These are phyloP conservation scores for Thymus mandschuricus DNA, from an alignment of 257 asterid genomes.

Conservation along the genomic window DNA sequence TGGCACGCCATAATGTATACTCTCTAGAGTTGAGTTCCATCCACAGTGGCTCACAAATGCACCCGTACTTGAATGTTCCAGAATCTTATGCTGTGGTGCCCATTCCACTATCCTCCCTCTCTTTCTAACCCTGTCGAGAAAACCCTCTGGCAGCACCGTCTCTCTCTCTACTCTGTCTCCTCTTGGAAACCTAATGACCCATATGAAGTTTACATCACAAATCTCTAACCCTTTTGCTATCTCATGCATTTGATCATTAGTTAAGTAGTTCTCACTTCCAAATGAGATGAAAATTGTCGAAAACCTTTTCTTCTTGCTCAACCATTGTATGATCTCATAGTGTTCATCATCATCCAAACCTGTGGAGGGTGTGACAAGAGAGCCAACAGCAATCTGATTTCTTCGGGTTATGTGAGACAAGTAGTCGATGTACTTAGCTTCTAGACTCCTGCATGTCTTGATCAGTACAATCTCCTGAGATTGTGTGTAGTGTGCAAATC, in stretches of 20 bases:
- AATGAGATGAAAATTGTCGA: constrained; percentile 49
- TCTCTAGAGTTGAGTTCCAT: constrained; percentile 43
- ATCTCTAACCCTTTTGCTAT: constrained; percentile 46
- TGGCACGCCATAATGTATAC: constrained; percentile 43
- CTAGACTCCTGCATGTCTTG: constrained; percentile 39
- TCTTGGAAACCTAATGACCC: constrained; percentile 49
- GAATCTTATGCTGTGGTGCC: constrained; percentile 49
- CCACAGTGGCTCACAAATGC: constrained; percentile 57
- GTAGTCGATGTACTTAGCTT: constrained; percentile 44
- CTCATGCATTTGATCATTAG: constrained; percentile 38
- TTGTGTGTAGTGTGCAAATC: constrained; percentile 10
- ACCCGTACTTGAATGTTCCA: constrained; percentile 40
- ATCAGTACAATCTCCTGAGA: constrained; percentile 43
- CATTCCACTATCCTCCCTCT: constrained; percentile 44
- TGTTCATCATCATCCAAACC: not conserved
- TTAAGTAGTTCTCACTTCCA: constrained; percentile 53
- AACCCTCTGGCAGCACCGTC: constrained; percentile 39
- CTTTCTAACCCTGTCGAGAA: constrained; percentile 41
- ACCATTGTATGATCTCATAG: constrained; percentile 39
- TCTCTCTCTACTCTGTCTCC: constrained; percentile 11
- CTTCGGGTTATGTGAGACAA: constrained; percentile 36
- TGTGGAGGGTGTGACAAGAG: constrained; percentile 31
- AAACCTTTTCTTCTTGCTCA: constrained; percentile 25
- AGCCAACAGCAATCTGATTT: constrained; percentile 35
- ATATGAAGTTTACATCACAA: constrained; percentile 43